These are phyloP conservation scores for Zygosaccharomyces pseudobailii DNA, from an alignment of 1,139 yeast species.

Conservation along the genomic window DNA sequence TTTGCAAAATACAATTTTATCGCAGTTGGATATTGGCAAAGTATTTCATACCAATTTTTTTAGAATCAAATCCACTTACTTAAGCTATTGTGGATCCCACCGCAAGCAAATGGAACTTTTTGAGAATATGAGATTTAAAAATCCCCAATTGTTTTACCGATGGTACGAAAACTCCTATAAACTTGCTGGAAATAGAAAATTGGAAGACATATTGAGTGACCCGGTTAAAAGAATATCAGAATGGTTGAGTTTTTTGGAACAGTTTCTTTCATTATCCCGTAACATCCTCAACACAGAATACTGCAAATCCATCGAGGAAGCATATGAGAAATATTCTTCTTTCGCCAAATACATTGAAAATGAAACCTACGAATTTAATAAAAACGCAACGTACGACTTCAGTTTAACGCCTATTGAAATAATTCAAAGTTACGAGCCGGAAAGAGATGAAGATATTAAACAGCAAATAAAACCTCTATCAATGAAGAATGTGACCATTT, in stretches of 20 bases:
- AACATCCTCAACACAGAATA: not conserved
- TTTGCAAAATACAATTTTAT: conserved; percentile 4
- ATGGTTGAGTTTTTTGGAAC: conserved; percentile 19
- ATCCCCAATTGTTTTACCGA: conserved; percentile 15
- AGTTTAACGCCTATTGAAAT: conserved; percentile 28
- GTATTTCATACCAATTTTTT: conserved; percentile 26
- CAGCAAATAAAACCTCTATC: not conserved
- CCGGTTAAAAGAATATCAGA: conserved; percentile 25
- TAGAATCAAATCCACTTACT: conserved; percentile 35
- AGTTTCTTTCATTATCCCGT: conserved; percentile 6
- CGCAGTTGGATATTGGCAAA: conserved; percentile 28
- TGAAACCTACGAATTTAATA: conserved; percentile 18
- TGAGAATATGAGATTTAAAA: conserved; percentile 17
- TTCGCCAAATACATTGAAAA: conserved; percentile 14
- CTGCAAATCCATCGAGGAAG: conserved; percentile 7
- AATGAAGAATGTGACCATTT: not conserved
- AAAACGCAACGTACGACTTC: conserved; percentile 18
- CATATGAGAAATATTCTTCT: conserved; percentile 13
- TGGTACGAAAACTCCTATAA: conserved; percentile 30
- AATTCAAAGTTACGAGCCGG: conserved; percentile 23
- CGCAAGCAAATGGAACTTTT: conserved; percentile 26
- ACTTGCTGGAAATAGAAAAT: conserved; percentile 13
- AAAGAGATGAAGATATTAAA: not conserved
- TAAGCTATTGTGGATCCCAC: conserved; percentile 25
- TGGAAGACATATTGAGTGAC: conserved; percentile 22